Conservation (phyloP, 2,329 filamentous ascomycete species). For the Pseudogymnoascus sp. region DNA sequence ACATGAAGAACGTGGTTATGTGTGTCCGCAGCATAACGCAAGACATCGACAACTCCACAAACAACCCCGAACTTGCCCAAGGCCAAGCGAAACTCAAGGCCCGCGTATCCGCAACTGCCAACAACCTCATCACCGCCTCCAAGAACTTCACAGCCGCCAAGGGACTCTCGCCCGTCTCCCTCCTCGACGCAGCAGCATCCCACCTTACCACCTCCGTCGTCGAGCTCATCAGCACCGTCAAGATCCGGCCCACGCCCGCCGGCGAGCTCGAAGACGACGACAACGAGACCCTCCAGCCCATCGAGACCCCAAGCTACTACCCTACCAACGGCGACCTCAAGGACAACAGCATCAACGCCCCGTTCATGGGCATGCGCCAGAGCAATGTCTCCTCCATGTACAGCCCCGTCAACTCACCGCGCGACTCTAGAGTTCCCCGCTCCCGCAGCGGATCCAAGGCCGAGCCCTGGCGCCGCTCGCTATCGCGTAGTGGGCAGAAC, state of each 20-base stretch:
- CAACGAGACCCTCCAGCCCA: slow-evolving; percentile 56
- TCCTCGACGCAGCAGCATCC: slow-evolving; percentile 87
- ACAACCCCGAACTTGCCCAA: slow-evolving; percentile 42
- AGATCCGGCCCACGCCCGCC: slow-evolving; percentile 67
- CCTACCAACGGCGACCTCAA: slow-evolving; percentile 38
- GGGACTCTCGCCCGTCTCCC: slow-evolving; percentile 83
- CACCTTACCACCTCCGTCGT: slow-evolving; percentile 81
- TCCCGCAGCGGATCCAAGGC: slow-evolving; percentile 27
- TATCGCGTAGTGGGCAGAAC: slow-evolving; percentile 22
- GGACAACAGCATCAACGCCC: slow-evolving; percentile 35
- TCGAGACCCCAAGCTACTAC: slow-evolving; percentile 62
- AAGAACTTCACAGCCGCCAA: slow-evolving; percentile 81
- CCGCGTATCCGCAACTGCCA: slow-evolving; percentile 84
- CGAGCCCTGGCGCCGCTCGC: slow-evolving; percentile 17
- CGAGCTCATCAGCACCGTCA: slow-evolving; percentile 74
- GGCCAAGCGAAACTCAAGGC: slow-evolving; percentile 64
- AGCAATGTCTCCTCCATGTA: slow-evolving; percentile 67
- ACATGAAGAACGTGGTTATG: slow-evolving; percentile 79
- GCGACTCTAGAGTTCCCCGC: slow-evolving; percentile 38
- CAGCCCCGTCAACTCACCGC: slow-evolving; percentile 62
- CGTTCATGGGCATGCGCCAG: slow-evolving; percentile 50
- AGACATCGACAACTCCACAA: slow-evolving; percentile 57
- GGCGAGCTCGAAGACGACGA: slow-evolving; percentile 73
- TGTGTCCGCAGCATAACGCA: slow-evolving; percentile 77
- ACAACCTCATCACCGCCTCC: slow-evolving; percentile 88